Evolutionary conservation across 148 eudicot genomes (phyloP).

Genomic region (Suaeda aralocaspica): DNA sequence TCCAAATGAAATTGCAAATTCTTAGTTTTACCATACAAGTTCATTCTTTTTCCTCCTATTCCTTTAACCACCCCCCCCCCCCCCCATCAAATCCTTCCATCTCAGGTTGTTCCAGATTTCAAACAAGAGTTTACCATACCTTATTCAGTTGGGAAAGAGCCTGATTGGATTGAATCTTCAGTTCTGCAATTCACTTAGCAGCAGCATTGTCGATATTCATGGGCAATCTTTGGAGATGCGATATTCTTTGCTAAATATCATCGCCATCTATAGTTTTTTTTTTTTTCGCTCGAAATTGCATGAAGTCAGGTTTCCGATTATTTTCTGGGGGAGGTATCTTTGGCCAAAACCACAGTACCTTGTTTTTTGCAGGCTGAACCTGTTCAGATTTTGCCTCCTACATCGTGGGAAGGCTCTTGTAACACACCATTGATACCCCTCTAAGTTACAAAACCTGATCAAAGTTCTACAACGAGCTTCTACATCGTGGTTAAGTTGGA

Average conservation of each 20-base stretch:
- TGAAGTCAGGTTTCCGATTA: slow-evolving; percentile 32
- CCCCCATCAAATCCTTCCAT: slow-evolving; percentile 67
- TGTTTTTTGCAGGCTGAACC: slow-evolving; percentile 61
- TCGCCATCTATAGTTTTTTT: slow-evolving; percentile 20
- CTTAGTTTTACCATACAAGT: no score
- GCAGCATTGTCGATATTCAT: slow-evolving; percentile 39
- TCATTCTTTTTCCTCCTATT: no score
- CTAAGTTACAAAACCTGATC: slow-evolving; percentile 27
- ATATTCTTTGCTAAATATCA: slow-evolving; percentile 52
- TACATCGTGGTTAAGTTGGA: slow-evolving; percentile 6
- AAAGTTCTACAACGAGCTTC: slow-evolving; percentile 25
- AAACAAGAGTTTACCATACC: slow-evolving; percentile 52
- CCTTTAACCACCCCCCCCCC: no score
- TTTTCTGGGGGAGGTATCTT: slow-evolving; percentile 37
- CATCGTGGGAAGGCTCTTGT: slow-evolving; percentile 8
- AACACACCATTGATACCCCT: slow-evolving; percentile 23
- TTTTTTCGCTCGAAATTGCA: slow-evolving; percentile 25
- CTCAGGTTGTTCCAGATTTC: slow-evolving; percentile 69
- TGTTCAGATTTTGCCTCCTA: slow-evolving; percentile 33
- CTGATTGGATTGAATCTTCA: slow-evolving; percentile 73
- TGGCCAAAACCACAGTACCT: slow-evolving; percentile 27
- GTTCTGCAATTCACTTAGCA: slow-evolving; percentile 68
- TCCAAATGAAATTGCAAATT: no score
- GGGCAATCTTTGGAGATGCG: slow-evolving; percentile 71
- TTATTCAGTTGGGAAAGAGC: slow-evolving; percentile 50